Conservation (phyloP, 345 rosid species). For the Eucalyptus fibrosa region DNA sequence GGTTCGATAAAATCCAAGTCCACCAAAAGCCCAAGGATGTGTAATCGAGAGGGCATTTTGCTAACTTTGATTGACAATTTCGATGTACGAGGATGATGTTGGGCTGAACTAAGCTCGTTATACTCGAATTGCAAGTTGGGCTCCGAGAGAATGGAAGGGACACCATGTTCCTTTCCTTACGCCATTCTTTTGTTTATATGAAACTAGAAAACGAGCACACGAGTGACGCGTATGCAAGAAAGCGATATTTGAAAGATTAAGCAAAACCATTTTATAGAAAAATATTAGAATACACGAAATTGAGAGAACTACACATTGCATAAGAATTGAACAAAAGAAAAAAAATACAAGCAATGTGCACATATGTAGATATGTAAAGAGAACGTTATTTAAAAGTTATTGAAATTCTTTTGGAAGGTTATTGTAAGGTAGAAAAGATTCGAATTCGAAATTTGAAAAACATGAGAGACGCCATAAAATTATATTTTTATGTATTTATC, state of each 20-base stretch:
- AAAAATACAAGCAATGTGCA: not conserved
- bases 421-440: not conserved
- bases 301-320: too few relatives aligned
- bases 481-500: not conserved
- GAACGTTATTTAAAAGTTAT: slow-evolving; percentile 52
- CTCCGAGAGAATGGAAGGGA: too few relatives aligned
- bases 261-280: not conserved
- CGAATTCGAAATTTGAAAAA: too few relatives aligned
- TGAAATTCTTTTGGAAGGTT: not conserved
- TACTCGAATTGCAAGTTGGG: too few relatives aligned
- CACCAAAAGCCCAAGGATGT: not conserved
- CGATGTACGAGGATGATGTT: not conserved
- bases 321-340: too few relatives aligned
- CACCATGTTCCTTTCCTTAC: too few relatives aligned
- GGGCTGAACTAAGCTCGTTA: not conserved
- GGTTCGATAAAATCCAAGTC: not conserved
- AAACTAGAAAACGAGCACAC: too few relatives aligned
- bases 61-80: not conserved
- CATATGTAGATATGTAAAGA: slow-evolving; percentile 41
- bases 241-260: too few relatives aligned
- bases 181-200: too few relatives aligned
- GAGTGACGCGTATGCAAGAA: too few relatives aligned
- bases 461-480: not conserved
- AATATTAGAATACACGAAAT: too few relatives aligned
- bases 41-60: not conserved